Evolutionary conservation across 192 early-diverging fungal genomes (phyloP).

Genomic region (Entophlyctis luteolus): DNA sequence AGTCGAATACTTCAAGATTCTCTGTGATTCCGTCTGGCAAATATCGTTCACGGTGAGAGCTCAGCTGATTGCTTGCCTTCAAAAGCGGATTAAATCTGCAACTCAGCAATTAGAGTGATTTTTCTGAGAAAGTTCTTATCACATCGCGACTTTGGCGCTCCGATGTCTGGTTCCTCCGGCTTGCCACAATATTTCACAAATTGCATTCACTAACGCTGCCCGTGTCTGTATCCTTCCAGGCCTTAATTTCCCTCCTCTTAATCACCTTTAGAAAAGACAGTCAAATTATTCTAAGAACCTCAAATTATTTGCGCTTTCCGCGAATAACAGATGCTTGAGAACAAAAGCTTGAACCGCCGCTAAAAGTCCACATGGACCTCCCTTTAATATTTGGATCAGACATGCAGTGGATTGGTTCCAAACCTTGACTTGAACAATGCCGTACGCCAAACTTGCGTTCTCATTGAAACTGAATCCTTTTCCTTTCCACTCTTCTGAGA

Average conservation of each 20-base stretch:
- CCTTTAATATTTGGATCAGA: conserved; percentile 1
- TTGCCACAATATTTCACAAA: conserved; percentile 49
- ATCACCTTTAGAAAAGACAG: neutral
- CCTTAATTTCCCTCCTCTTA: conserved; percentile 25
- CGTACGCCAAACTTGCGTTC: conserved; percentile 35
- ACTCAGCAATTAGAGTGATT: too few relatives aligned
- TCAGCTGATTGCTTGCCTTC: conserved; percentile 10
- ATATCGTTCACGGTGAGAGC: conserved; percentile 11
- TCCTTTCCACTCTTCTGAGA: conserved; percentile 41
- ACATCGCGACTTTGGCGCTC: conserved; percentile 34
- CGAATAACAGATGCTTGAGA: conserved; percentile 40
- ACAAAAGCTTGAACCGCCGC: conserved; percentile 46
- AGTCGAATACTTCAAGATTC: conserved; percentile 34
- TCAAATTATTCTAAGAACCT: too few relatives aligned
- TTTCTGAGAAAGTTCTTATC: neutral
- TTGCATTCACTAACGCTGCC: conserved; percentile 31
- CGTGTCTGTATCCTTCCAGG: conserved; percentile 16
- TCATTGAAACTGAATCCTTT: conserved; percentile 40
- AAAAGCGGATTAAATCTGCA: conserved; percentile 27
- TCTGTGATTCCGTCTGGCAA: conserved; percentile 34
- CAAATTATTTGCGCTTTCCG: conserved; percentile 12
- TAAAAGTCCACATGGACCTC: conserved; percentile 55
- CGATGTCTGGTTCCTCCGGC: conserved; percentile 23
- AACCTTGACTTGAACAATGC: conserved; percentile 48
- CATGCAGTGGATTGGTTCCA: too few relatives aligned